Base-by-base conservation (phyloP, 805 yeast genomes). In the Ogataea salicorniae region DNA sequence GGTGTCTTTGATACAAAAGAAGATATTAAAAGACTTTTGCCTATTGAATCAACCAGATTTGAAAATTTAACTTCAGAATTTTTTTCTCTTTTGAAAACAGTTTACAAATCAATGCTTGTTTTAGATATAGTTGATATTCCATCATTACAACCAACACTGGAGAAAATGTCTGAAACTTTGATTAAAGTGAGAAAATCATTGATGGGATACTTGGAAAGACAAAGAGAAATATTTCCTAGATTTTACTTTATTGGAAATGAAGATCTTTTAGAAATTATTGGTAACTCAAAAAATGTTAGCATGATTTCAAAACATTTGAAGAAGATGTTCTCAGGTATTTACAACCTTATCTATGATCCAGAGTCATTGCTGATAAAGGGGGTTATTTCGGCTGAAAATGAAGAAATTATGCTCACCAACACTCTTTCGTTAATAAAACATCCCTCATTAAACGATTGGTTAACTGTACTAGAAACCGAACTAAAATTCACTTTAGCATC, bases 241-340 rank as follows among this genome's bases (percentile, higher is more conserved):
- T 83, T 90, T 47, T 90, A 84, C 58, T 91, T 92, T 60, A 68
- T 92, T 26, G 97, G 97, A 6, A 92, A 92, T 61, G 96, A 90
- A 50, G 97, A 92, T 61, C 66, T 92, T 31, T 68, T 92, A 34
- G 95, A 88, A 51, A 76, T 92, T 37, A 76, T 92, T 34, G 96
- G 97, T 2, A 76, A 83, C 44, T 68, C 80, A 0, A 66, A 61
- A 5, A 76, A 82, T 52, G 55, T 79, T 2, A 38, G 41, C 2
- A 54, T 71, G 6, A 70, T 83, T 4, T 80, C 82, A 16, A 74
- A 71, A 41, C 90, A 84, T 57, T 65, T 90, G 43, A 70, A 72
- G 41, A 87, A 86, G 57, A 76, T 90, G 83, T 90, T 86, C 61
- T 63, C 80, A 5, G 95, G 92, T 2, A 68, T 89, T 3, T 54